phyloP scores from a whole-genome alignment of 1,139 yeast genomes.

The Kodamaea suecica region DNA sequence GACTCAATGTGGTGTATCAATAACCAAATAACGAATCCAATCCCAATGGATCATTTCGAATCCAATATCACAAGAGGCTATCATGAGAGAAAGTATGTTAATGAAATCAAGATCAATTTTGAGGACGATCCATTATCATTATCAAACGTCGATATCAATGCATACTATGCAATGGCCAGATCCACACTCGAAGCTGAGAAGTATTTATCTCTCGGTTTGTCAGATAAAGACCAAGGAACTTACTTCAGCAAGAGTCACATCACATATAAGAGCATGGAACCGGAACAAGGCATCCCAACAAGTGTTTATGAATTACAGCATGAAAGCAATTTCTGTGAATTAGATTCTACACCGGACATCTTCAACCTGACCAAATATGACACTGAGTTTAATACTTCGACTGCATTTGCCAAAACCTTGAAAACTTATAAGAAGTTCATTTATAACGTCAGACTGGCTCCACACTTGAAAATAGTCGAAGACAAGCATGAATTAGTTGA shows the following conservation, averaged over 20 bases:
- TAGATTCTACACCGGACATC: conserved; percentile 35
- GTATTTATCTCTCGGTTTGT: conserved; percentile 12
- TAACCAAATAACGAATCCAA: conserved; percentile 21
- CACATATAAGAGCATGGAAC: conserved; percentile 6
- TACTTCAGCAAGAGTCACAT: conserved; percentile 17
- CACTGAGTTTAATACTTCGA: conserved; percentile 44
- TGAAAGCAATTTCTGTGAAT: conserved; percentile 12
- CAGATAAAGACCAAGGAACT: conserved; percentile 3
- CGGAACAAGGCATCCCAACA: conserved; percentile 13
- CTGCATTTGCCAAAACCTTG: conserved; percentile 43
- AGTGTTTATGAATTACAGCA: conserved; percentile 18
- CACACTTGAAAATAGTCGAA: conserved; percentile 40
- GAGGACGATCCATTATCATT: conserved; percentile 7
- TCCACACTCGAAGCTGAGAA: conserved; percentile 1
- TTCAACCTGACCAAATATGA: conserved; percentile 15
- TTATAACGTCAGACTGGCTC: conserved; percentile 29
- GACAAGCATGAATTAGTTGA: conserved; percentile 68
- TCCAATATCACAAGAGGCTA: conserved; percentile 28
- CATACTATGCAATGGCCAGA: conserved; percentile 10
- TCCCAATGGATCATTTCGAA: conserved; percentile 35
- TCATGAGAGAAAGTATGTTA: conserved; percentile 32
- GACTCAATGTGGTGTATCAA: conserved; percentile 41
- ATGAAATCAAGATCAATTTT: conserved; percentile 24
- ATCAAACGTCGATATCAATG: conserved; percentile 17
- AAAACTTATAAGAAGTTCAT: conserved; percentile 48